Percentiles rank a stretch among this genome's conserved stretches.
phyloP scores from a whole-genome alignment of 331 rosid species.

The Stylosanthes scabra region DNA sequence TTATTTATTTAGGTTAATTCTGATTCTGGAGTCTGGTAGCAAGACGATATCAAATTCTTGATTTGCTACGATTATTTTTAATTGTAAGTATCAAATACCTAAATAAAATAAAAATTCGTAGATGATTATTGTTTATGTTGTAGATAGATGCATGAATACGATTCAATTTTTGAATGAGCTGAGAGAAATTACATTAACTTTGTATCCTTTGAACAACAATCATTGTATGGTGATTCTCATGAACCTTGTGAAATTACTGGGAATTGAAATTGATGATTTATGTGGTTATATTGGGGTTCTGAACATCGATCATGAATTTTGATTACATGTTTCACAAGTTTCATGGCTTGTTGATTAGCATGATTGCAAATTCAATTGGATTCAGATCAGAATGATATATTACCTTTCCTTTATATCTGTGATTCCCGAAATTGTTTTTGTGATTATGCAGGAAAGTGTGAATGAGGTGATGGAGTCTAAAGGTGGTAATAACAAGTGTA shows the following conservation, averaged over 20 bases:
- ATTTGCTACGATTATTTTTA: not conserved
- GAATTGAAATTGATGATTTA: no score
- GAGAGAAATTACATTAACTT: not conserved
- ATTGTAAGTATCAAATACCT: conserved; percentile 22
- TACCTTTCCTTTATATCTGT: no score
- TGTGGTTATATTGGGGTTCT: not conserved
- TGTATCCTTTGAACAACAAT: not conserved
- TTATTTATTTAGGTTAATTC: conserved; percentile 29
- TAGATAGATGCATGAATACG: not conserved
- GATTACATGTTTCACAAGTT: conserved; percentile 13
- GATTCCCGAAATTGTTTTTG: not conserved
- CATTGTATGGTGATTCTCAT: not conserved
- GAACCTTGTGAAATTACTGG: not conserved
- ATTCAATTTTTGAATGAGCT: not conserved
- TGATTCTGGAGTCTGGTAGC: conserved; percentile 15
- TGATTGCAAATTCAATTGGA: no score
- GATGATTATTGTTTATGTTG: not conserved
- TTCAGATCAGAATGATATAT: no score
- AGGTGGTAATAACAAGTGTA: conserved; percentile 90
- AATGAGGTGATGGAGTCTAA: conserved; percentile 96
- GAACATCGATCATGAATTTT: not conserved
- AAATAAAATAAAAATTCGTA: not conserved
- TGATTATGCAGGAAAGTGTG: conserved; percentile 49
- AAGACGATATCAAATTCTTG: not conserved
- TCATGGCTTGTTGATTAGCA: not conserved